Conservation (phyloP, 2,329 filamentous ascomycete species). For the Aspergillus jensenii region DNA sequence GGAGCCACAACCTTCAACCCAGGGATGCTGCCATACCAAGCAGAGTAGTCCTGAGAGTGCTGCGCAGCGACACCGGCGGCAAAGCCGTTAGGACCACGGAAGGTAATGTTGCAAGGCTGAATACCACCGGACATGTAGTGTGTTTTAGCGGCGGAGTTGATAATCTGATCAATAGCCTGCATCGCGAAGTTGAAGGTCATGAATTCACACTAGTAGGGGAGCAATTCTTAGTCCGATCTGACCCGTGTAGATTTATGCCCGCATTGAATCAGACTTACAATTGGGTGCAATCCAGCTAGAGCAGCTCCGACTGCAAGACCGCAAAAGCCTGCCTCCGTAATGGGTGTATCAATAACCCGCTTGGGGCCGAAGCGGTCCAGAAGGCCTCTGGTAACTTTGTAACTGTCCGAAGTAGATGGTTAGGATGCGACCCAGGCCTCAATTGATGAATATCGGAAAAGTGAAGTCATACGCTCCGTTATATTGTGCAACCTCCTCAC, state of each 20-base stretch:
- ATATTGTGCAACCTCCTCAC: slow-evolving; percentile 99
- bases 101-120: slow-evolving; percentile 99
- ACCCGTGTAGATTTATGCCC: background rate
- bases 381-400: slow-evolving; percentile 98
- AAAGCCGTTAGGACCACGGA: slow-evolving; percentile 98
- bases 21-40: slow-evolving; percentile 98
- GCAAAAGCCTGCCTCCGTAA: slow-evolving; percentile 94
- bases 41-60: slow-evolving; percentile 98
- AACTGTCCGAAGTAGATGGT: slow-evolving; percentile 51
- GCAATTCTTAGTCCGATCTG: background rate
- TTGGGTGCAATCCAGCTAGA: slow-evolving; percentile 87
- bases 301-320: slow-evolving; percentile 94
- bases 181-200: slow-evolving; percentile 99
- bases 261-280: slow-evolving; percentile 62
- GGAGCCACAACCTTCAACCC: slow-evolving; percentile 95
- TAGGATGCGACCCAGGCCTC: slow-evolving; percentile 28
- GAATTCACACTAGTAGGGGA: slow-evolving; percentile 76
- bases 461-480: slow-evolving; percentile 74
- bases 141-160: slow-evolving; percentile 98
- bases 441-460: background rate
- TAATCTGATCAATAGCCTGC: slow-evolving; percentile 99
- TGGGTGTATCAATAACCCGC: slow-evolving; percentile 96
- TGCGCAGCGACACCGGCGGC: slow-evolving; percentile 92
- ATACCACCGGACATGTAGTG: slow-evolving; percentile 99
- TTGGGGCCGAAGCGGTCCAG: slow-evolving; percentile 96